Percentiles rank a stretch among this genome's conserved stretches.
These are phyloP conservation scores for Colletotrichum musae DNA, from an alignment of 2,329 filamentous ascomycete species.

Conservation along the genomic window DNA sequence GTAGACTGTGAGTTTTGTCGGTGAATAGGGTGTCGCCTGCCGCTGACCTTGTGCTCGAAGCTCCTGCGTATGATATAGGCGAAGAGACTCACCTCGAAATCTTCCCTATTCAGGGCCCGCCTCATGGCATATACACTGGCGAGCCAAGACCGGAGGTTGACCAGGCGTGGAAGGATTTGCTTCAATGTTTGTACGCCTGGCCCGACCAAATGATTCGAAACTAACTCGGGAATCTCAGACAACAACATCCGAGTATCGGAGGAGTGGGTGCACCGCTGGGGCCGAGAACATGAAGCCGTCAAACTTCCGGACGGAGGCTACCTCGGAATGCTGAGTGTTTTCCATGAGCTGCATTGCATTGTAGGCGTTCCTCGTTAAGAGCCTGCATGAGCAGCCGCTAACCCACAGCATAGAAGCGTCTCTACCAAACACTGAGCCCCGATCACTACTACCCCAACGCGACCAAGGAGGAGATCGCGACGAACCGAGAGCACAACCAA, in stretches of 20 bases:
- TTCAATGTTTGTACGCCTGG: slow-evolving; percentile 16
- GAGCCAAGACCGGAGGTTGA: slow-evolving; percentile 36
- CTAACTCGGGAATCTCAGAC: slow-evolving; percentile 4
- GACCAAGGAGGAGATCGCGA: slow-evolving; percentile 23
- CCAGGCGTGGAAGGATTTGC: slow-evolving; percentile 35
- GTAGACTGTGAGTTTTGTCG: slow-evolving; percentile 20
- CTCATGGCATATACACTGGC: slow-evolving; percentile 35
- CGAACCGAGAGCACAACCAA: slow-evolving; percentile 38
- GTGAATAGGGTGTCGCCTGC: too few species aligned
- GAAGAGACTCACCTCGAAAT: slow-evolving; percentile 33
- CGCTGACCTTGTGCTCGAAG: slow-evolving; percentile 4
- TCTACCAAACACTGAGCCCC: slow-evolving; percentile 35
- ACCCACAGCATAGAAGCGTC: slow-evolving; percentile 24
- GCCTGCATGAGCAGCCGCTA: not conserved
- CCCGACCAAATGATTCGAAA: accelerated
- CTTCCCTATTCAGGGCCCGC: slow-evolving; percentile 37
- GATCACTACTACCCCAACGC: slow-evolving; percentile 39
- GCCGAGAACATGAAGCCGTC: slow-evolving; percentile 34
- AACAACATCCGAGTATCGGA: slow-evolving; percentile 39
- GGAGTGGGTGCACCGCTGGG: slow-evolving; percentile 36
- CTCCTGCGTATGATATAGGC: slow-evolving; percentile 22
- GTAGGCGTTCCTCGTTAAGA: not conserved
- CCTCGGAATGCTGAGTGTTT: slow-evolving; percentile 39
- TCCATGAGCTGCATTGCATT: slow-evolving; percentile 39
- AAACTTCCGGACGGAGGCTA: slow-evolving; percentile 39